These are phyloP conservation scores for Boletus subparvulus DNA, from an alignment of 768 basidiomycete genomes.

Conservation along the genomic window DNA sequence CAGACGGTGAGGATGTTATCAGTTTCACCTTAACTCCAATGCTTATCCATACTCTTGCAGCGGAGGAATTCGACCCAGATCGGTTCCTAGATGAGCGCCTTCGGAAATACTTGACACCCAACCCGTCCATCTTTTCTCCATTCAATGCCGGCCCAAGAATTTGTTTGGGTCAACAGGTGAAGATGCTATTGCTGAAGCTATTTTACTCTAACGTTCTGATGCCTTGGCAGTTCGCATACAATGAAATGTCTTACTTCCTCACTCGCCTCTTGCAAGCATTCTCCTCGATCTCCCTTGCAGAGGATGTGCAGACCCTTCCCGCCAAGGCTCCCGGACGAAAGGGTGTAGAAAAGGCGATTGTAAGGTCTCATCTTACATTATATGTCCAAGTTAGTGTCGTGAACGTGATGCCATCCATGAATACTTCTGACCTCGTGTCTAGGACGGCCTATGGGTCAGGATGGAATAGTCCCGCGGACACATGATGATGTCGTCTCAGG, in stretches of 20 bases:
- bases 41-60: constrained; percentile 29
- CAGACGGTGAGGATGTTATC: constrained; percentile 46
- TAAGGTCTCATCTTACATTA: constrained; percentile 54
- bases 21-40: not conserved
- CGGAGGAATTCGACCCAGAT: constrained; percentile 63
- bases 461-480: constrained; percentile 18
- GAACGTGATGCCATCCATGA: not conserved
- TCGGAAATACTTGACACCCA: constrained; percentile 52
- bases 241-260: constrained; percentile 63
- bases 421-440: not conserved
- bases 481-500: not conserved
- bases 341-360: constrained; percentile 46
- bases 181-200: not conserved
- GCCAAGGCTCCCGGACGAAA: constrained; percentile 32
- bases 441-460: constrained; percentile 30
- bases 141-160: constrained; percentile 42
- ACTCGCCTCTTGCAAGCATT: constrained; percentile 59
- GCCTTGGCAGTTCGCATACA: constrained; percentile 55
- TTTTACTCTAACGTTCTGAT: not conserved
- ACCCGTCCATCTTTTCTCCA: constrained; percentile 51
- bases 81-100: constrained; percentile 64
- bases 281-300: constrained; percentile 43
- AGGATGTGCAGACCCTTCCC: constrained; percentile 45
- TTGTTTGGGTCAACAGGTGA: constrained; percentile 39
- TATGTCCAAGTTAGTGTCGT: constrained; percentile 41